These are phyloP conservation scores for Colletotrichum sp. DNA, from an alignment of 2,329 filamentous ascomycete genomes.

Conservation along the genomic window DNA sequence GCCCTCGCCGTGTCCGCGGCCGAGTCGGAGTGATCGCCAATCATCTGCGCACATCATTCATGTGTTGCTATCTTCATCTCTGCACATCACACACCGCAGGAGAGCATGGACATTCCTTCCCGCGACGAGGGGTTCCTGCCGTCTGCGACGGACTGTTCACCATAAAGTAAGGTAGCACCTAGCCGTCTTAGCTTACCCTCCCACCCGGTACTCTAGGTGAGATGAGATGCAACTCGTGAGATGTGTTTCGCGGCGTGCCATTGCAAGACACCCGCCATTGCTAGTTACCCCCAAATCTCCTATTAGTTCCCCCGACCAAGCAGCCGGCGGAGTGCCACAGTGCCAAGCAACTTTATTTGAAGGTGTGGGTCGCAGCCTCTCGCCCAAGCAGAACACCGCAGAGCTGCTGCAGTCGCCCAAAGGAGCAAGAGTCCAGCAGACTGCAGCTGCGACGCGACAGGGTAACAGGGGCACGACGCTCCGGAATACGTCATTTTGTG, in stretches of 20 bases:
- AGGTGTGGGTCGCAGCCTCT: background rate
- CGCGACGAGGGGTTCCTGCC: background rate
- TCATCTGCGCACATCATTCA: constrained; percentile 18
- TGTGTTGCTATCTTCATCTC: background rate
- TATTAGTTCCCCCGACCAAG: constrained; percentile 4
- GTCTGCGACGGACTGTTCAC: background rate
- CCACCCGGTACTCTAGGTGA: background rate
- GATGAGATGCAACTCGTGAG: constrained; percentile 1
- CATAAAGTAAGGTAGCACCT: background rate
- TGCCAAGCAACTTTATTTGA: constrained; percentile 22
- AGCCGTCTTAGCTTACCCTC: background rate
- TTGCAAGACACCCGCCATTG: constrained; percentile 14
- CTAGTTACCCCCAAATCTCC: background rate
- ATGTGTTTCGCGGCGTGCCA: constrained; percentile 17
- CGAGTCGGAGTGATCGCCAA: constrained; percentile 3
- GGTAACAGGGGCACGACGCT: background rate
- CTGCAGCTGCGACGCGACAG: background rate
- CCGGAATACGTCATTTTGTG: constrained; percentile 16
- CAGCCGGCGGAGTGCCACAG: constrained; percentile 4
- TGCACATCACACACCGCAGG: background rate
- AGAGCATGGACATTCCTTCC: background rate
- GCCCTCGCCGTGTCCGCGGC: background rate
- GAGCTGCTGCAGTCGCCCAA: background rate
- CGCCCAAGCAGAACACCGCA: constrained; percentile 4
- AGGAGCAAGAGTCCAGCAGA: background rate